phyloP scores from a whole-genome alignment of 139 green algal genomes.

The Micractinium sp. region DNA sequence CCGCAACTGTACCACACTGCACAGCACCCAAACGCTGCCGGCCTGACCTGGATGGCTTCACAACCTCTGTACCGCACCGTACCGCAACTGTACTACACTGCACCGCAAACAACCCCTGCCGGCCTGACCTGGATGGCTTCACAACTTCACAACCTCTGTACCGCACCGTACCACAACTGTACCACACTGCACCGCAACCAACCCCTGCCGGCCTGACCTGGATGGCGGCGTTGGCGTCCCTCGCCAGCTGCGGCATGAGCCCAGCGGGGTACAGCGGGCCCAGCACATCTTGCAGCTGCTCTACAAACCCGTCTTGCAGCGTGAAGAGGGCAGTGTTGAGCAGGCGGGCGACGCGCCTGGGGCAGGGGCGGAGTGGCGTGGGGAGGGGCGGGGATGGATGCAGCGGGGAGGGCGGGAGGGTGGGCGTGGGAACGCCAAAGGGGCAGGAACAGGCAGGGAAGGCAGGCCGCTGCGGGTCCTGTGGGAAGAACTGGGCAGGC shows the following conservation, averaged over 20 bases:
- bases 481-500: neutral
- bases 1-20: neutral
- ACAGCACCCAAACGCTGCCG: no score
- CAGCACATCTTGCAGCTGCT: constrained; percentile 18
- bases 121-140: neutral
- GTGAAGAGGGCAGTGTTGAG: constrained; percentile 22
- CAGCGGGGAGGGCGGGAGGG: no score
- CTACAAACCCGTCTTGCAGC: constrained; percentile 16
- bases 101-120: no score
- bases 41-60: no score
- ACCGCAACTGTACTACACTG: neutral
- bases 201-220: constrained; percentile 8
- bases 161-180: no score
- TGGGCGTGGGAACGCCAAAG: no score
- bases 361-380: neutral
- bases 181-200: neutral
- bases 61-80: neutral
- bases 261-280: neutral
- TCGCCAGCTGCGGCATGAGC: constrained; percentile 6
- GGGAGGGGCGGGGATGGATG: no score
- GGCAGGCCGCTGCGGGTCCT: neutral
- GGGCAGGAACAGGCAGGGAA: no score
- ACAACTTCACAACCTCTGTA: neutral
- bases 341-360: constrained; percentile 26
- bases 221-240: neutral